phyloP scores from a whole-genome alignment of 139 green algal species.

The Nannochloris sp. region DNA sequence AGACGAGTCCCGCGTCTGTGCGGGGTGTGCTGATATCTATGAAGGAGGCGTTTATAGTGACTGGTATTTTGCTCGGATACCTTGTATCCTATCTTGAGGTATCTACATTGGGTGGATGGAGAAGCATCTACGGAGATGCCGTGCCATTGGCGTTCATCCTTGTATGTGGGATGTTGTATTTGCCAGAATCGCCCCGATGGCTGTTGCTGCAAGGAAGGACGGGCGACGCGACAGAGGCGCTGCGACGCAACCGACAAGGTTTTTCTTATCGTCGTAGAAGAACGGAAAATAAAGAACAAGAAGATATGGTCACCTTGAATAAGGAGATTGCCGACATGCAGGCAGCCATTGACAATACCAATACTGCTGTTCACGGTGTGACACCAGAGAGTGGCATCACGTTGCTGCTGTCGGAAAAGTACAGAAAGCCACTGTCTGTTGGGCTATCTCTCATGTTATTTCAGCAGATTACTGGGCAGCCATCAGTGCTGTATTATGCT shows the following conservation, averaged over 20 bases:
- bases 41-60: constrained; percentile 81
- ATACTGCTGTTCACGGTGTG: background rate
- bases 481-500: constrained; percentile 88
- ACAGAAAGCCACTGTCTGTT: constrained; percentile 47
- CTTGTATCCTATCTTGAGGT: constrained; percentile 12
- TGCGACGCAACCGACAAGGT: constrained; percentile 21
- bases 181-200: constrained; percentile 85
- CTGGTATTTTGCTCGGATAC: constrained; percentile 74
- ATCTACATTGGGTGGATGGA: constrained; percentile 65
- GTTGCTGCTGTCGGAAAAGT: constrained; percentile 6
- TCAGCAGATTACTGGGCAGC: constrained; percentile 90
- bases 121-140: constrained; percentile 57
- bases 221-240: constrained; percentile 12
- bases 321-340: background rate
- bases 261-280: too few species aligned
- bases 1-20: constrained; percentile 62
- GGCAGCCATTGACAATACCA: constrained; percentile 6
- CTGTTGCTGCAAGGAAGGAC: constrained; percentile 31
- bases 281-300: constrained; percentile 16
- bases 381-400: background rate
- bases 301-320: background rate
- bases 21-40: constrained; percentile 69
- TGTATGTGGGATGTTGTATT: constrained; percentile 18
- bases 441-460: constrained; percentile 71
- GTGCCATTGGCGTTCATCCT: constrained; percentile 34